Conservation (phyloP, 1,284 basidiomycete genomes). For the Boletus subluridellus region DNA sequence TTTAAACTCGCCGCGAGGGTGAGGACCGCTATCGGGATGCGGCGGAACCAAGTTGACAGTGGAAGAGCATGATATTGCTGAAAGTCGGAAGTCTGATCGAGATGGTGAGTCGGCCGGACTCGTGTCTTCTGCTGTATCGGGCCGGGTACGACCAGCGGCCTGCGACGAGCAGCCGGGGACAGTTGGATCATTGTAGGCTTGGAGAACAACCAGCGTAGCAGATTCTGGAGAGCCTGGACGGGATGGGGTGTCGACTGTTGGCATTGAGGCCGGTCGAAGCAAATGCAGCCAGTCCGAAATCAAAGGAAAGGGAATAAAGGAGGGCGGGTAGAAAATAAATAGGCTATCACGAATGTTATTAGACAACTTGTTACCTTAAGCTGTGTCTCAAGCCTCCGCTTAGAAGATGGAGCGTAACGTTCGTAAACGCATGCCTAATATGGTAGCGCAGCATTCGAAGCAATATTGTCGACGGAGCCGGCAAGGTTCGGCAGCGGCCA, state of each 20-base stretch:
- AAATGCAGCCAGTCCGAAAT: conserved; percentile 4
- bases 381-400: conserved; percentile 6
- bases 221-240: conserved; percentile 27
- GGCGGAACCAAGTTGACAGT: conserved; percentile 24
- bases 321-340: conserved; percentile 22
- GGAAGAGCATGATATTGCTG: conserved; percentile 26
- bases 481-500: not conserved
- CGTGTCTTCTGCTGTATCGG: conserved; percentile 5
- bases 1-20: conserved; percentile 21
- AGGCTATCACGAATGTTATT: conserved; percentile 7
- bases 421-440: conserved; percentile 34
- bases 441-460: conserved; percentile 12
- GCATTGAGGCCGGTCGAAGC: conserved; percentile 15
- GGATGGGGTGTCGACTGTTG: conserved; percentile 4
- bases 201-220: conserved; percentile 31
- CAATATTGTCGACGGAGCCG: not conserved
- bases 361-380: not conserved
- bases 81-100: conserved; percentile 26
- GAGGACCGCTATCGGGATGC: conserved; percentile 9
- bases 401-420: conserved; percentile 20
- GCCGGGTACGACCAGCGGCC: not conserved
- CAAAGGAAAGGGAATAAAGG: conserved; percentile 1
- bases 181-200: conserved; percentile 23
- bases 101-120: conserved; percentile 17
- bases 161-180: not conserved